A percentile compares a stretch with the other conserved stretches of the same genome.
Evolutionary conservation across 1,139 yeast species (phyloP).

Genomic region (Entelexis paramagnoliae): DNA sequence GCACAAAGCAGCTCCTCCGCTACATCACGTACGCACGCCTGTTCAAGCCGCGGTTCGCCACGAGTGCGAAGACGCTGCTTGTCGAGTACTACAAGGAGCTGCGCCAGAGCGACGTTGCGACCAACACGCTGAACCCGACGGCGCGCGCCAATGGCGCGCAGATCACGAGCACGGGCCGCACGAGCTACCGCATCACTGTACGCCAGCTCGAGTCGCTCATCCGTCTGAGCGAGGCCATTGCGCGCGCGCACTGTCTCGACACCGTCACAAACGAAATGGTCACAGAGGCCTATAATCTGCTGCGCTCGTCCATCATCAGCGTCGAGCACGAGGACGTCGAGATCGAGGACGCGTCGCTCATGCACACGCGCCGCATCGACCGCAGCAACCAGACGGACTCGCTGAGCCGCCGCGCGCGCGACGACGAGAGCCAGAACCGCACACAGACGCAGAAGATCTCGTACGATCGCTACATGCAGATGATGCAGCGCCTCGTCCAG

Average conservation of each 20-base stretch:
- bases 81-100: slow-evolving; percentile 78
- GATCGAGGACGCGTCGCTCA: slow-evolving; percentile 44
- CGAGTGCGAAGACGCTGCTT: slow-evolving; percentile 66
- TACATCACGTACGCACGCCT: slow-evolving; percentile 89
- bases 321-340: slow-evolving; percentile 93
- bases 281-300: slow-evolving; percentile 82
- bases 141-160: slow-evolving; percentile 10
- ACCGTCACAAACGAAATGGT: slow-evolving; percentile 80
- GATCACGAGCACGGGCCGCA: slow-evolving; percentile 40
- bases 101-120: slow-evolving; percentile 87
- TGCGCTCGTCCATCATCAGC: slow-evolving; percentile 83
- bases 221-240: slow-evolving; percentile 90
- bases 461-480: slow-evolving; percentile 65
- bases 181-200: slow-evolving; percentile 86
- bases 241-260: slow-evolving; percentile 91
- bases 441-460: slow-evolving; percentile 44
- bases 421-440: neutral
- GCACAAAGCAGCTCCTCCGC: slow-evolving; percentile 79
- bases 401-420: slow-evolving; percentile 11
- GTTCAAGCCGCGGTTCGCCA: slow-evolving; percentile 80
- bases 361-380: slow-evolving; percentile 12
- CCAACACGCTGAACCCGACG: slow-evolving; percentile 35
- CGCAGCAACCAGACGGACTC: slow-evolving; percentile 18
- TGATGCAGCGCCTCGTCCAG: slow-evolving; percentile 34
- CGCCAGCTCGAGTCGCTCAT: slow-evolving; percentile 91